Percentiles rank a stretch among this genome's conserved stretches.
Conservation (phyloP, 108 stramenopile genomes). For the Pelagomonas calceolata region DNA sequence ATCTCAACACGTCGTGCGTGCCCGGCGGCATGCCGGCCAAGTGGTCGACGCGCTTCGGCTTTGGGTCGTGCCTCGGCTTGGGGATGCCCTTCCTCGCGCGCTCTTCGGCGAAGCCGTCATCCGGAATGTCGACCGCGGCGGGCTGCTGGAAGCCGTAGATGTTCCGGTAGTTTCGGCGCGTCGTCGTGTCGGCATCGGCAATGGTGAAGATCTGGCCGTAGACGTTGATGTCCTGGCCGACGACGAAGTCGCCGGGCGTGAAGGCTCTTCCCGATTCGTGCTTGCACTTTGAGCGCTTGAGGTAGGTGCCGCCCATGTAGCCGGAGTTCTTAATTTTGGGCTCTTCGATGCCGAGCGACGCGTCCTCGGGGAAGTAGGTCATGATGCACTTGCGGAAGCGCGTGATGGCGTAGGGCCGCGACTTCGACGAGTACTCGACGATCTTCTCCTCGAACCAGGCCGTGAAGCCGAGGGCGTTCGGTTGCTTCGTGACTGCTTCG, state of each 20-base stretch:
- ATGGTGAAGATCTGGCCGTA: constrained; percentile 26
- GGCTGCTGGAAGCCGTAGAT: constrained; percentile 7
- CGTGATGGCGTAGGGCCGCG: constrained; percentile 1
- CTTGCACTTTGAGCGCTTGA: constrained; percentile 32
- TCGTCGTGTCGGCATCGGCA: constrained; percentile 37
- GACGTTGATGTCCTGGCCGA: constrained; percentile 30
- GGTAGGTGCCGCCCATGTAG: constrained; percentile 35
- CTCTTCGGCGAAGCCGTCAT: constrained; percentile 8
- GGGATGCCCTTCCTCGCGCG: constrained; percentile 1
- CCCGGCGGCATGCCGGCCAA: no score
- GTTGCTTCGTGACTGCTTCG: not conserved
- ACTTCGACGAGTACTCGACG: constrained; percentile 11
- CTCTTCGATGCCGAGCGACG: constrained; percentile 29
- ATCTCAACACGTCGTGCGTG: constrained; percentile 30
- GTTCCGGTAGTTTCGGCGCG: constrained; percentile 25
- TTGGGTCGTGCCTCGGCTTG: no score
- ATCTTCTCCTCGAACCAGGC: constrained; percentile 39
- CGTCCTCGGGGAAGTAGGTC: constrained; percentile 29
- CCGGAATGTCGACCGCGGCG: constrained; percentile 6
- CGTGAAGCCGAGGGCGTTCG: constrained; percentile 18
- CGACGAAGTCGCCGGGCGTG: constrained; percentile 29
- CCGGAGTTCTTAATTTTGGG: constrained; percentile 33
- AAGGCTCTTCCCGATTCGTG: constrained; percentile 4
- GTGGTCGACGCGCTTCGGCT: not conserved
- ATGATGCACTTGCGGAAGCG: constrained; percentile 33